Evolutionary conservation across 306 rosid genomes (phyloP), one percentile per base, ranked within the genome.

Genomic region (Neltuma alba): DNA sequence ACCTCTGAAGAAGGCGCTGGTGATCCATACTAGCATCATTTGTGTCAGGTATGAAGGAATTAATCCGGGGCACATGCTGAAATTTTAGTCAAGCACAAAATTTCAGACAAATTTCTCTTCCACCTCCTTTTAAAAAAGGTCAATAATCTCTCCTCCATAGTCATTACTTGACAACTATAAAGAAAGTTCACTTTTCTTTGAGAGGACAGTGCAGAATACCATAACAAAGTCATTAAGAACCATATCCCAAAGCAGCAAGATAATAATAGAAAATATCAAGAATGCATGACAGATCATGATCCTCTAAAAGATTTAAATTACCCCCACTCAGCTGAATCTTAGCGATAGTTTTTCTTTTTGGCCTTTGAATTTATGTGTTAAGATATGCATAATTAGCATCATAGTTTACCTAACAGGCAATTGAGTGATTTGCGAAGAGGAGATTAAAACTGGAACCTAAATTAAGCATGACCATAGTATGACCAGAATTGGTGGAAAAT

Each of bases 41-140:
- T 44, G 83, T 20, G 80, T 85, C 91, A 68, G 97, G 97, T 75
- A 94, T 81, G 88, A 82, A 91, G 34, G 96, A 73, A 83, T 92
- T 94, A 79, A 92, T 89, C 68, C 99, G 86, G 77, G 99, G 97
- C 40, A 93, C 86, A 70, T 92, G 97, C 99, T 94, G 95, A 45
- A 83, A 82, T 74, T 50, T 12, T 40, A 68, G 72, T 20, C 14
- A 7, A 44, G 55, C 74, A 41, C 9, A 21, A 25, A 36, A 23
- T 23, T 68, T 68, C 54, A 41, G 54, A 14, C 27, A 66, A 40
- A 3, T 21, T 15, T 66, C 41, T 9, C 42, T 16, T 18, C 48
- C 16, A 9, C 18, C 34, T 12, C 52, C 16, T 10, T 67, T 41
- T 10, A 12, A 5, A 12, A 66, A 66, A 66, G 31, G 31, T n/a